Evolutionary conservation across 805 yeast species (phyloP), one percentile per base, ranked within the genome.

Genomic region (Yarrowia hollandica): DNA sequence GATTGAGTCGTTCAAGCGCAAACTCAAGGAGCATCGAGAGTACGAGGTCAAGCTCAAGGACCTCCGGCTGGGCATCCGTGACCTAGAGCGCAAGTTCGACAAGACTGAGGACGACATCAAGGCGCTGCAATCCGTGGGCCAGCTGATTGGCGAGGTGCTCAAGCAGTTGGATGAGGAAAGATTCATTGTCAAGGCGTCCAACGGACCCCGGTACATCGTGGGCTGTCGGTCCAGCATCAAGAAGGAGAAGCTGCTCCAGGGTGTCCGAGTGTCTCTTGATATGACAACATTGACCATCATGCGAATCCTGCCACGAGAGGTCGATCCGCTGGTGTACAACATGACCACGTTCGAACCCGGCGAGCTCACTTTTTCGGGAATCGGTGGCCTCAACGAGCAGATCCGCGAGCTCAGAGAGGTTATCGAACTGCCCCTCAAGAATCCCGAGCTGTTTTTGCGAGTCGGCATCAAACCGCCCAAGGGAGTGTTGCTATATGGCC

Each of bases 271-370:
- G 44, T 94, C 99, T 14, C 78, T 94, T 66, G 99, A 94, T 74
- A 94, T 94, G 87, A 94, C 99, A 22, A 94, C 99, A 0, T 79
- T 94, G 66, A 94, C 99, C 16, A 94, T 94, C 62, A 94, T 94
- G 99, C 84, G 99, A 69, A 86, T 94, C 41, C 79, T 94, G 67
- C 99, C 99, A 15, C 83, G 99, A 69, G 99, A 94, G 74, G 98
- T 96, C 52, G 99, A 94, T 74, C 99, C 99, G 11, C 79, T 91
- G 69, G 98, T 94, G 64, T 94, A 94, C 74, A 94, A 92, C 74
- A 94, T 94, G 99, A 91, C 99, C 5, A 86, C 96, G 2, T 89
- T 94, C 69, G 96, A 91, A 72, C 96, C 97, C n/a, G 98, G 97
- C 62, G 97, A 90, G 68, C 85, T 92, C 62, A 86, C 97, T 18